These are phyloP conservation scores for Alnus glutinosa DNA, from an alignment of 306 rosid genomes.

Conservation along the genomic window DNA sequence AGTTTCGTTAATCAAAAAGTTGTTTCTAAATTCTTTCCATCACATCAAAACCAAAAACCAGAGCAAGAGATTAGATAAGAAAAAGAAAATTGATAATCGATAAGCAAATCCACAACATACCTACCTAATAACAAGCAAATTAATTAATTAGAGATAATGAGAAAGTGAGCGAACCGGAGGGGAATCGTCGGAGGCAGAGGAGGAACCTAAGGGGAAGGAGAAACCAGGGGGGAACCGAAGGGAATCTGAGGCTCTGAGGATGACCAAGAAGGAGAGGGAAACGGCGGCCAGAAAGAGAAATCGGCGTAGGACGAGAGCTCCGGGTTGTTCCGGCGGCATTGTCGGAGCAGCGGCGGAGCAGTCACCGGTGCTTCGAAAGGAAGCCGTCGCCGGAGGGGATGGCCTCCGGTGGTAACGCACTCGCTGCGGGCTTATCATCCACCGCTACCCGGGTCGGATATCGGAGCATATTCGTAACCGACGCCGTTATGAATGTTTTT, in stretches of 20 bases:
- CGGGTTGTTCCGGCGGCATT: slow-evolving; percentile 8
- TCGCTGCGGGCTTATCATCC: neutral
- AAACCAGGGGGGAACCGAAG: slow-evolving; percentile 40
- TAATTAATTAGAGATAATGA: slow-evolving; percentile 2
- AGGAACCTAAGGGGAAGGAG: slow-evolving; percentile 30
- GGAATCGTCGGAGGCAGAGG: slow-evolving; percentile 31
- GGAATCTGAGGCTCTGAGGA: slow-evolving; percentile 49
- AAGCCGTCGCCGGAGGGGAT: neutral
- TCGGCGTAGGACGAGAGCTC: slow-evolving; percentile 4
- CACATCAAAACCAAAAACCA: neutral
- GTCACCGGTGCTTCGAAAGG: neutral
- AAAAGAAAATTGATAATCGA: slow-evolving; percentile 11
- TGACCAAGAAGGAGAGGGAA: slow-evolving; percentile 51
- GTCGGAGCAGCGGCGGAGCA: neutral
- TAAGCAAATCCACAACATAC: neutral
- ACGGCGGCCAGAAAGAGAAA: slow-evolving; percentile 46
- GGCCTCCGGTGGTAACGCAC: slow-evolving; percentile 1
- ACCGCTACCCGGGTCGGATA: slow-evolving; percentile 1
- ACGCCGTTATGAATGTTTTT: neutral
- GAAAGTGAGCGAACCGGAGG: slow-evolving; percentile 42
- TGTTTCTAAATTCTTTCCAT: neutral
- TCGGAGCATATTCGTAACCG: neutral
- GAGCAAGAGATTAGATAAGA: too few relatives aligned
- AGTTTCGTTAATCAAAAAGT: neutral
- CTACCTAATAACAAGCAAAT: neutral